These are phyloP conservation scores for Exophiala oligosperma DNA, from an alignment of 2,329 filamentous ascomycete species.

Conservation along the genomic window DNA sequence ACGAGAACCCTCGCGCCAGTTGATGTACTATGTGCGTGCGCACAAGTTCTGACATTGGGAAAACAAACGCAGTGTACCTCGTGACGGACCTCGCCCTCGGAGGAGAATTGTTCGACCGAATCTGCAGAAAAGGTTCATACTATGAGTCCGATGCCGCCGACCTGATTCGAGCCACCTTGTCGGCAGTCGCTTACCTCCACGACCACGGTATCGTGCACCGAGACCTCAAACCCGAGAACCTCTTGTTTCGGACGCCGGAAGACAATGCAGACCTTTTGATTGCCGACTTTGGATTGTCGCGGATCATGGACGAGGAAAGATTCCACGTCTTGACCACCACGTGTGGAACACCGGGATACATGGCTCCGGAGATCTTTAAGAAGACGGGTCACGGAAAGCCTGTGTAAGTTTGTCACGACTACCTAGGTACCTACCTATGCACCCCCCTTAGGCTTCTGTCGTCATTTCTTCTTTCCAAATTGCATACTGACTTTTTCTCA, in stretches of 20 bases:
- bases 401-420: conserved; percentile 59
- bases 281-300: conserved; percentile 90
- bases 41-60: conserved; percentile 22
- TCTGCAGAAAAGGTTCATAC: conserved; percentile 97
- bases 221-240: conserved; percentile 95
- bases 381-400: conserved; percentile 98
- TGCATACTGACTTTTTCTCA: too few relatives aligned
- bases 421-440: not conserved
- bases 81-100: conserved; percentile 96
- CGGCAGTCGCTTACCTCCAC: conserved; percentile 96
- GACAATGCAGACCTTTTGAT: conserved; percentile 97
- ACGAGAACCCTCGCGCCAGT: conserved; percentile 32
- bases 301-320: conserved; percentile 99
- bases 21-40: too few relatives aligned
- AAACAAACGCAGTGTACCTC: conserved; percentile 67
- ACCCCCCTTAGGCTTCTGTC: not conserved
- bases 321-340: conserved; percentile 98
- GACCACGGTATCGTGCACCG: conserved; percentile 98
- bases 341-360: conserved; percentile 96
- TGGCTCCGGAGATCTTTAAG: conserved; percentile 99
- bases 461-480: not conserved
- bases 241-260: conserved; percentile 94
- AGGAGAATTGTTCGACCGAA: conserved; percentile 96
- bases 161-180: conserved; percentile 89
- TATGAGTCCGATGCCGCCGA: conserved; percentile 97